Conservation (phyloP, 2,329 filamentous ascomycete genomes). For the Thielaviopsis ethacetica region DNA sequence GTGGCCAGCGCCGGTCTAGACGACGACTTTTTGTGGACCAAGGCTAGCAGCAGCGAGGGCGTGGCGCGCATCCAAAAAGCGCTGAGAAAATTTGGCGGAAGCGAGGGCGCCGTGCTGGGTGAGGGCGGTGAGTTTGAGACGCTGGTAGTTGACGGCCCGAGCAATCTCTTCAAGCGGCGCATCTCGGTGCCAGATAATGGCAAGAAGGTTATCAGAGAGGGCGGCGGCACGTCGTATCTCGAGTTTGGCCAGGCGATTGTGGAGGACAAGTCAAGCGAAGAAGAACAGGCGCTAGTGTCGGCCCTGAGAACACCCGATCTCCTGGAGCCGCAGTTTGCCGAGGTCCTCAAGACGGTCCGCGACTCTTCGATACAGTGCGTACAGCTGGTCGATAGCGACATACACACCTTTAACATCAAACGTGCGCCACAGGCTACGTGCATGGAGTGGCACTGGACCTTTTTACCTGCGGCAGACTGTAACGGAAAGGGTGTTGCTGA, state of each 20-base stretch:
- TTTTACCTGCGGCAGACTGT: constrained; percentile 18
- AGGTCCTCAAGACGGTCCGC: constrained; percentile 21
- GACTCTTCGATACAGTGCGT: constrained; percentile 2
- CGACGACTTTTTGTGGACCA: constrained; percentile 62
- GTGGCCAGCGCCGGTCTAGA: constrained; percentile 82
- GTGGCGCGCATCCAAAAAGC: constrained; percentile 32
- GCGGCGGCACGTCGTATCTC: constrained; percentile 64
- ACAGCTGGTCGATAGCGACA: background rate
- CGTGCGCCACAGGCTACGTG: constrained; percentile 1
- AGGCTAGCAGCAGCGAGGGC: constrained; percentile 46
- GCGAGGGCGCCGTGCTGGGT: constrained; percentile 58
- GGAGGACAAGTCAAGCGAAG: constrained; percentile 23
- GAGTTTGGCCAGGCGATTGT: constrained; percentile 42
- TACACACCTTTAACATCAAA: constrained; percentile 10
- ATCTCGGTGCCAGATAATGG: constrained; percentile 45
- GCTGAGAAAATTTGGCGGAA: constrained; percentile 49
- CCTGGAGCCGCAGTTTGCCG: constrained; percentile 46
- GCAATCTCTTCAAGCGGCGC: constrained; percentile 50
- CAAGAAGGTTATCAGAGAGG: constrained; percentile 41
- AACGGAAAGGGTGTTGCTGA: constrained; percentile 23
- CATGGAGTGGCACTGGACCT: constrained; percentile 22
- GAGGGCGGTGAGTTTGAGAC: constrained; percentile 97
- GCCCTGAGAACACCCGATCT: constrained; percentile 42
- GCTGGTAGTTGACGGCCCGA: constrained; percentile 67
- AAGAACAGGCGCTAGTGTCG: constrained; percentile 6